These are phyloP conservation scores for Clitopilus hobsonii DNA, from an alignment of 768 basidiomycete genomes.

Conservation along the genomic window DNA sequence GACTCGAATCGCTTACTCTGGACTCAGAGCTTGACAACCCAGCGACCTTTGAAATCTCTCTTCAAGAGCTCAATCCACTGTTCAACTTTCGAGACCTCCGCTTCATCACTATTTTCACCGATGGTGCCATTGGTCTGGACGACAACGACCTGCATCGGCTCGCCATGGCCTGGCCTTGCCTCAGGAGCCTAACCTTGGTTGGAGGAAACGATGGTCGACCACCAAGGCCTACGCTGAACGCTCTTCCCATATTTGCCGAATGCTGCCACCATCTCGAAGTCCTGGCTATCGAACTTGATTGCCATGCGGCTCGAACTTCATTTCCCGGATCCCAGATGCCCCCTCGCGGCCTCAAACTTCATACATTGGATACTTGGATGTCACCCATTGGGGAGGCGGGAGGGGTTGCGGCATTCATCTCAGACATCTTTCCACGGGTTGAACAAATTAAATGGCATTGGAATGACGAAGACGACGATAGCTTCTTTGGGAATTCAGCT, in stretches of 20 bases:
- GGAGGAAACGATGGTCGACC: neutral
- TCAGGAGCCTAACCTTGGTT: neutral
- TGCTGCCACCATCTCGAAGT: neutral
- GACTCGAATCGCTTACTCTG: too few relatives aligned
- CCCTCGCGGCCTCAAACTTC: neutral
- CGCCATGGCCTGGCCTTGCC: neutral
- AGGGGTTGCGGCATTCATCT: neutral
- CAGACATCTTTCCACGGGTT: neutral
- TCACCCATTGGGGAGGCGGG: neutral
- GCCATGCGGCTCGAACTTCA: neutral
- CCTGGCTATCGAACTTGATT: neutral
- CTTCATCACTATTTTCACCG: neutral
- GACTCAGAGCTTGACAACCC: too few relatives aligned
- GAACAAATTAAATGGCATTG: neutral
- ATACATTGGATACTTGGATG: neutral
- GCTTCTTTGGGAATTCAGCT: too few relatives aligned
- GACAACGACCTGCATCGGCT: neutral
- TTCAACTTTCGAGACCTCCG: neutral
- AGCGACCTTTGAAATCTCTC: too few relatives aligned
- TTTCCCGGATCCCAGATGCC: neutral
- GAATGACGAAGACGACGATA: neutral
- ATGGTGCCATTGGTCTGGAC: neutral
- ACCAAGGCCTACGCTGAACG: neutral
- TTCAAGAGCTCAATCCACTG: neutral
- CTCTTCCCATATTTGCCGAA: neutral